Evolutionary conservation across 2,329 filamentous ascomycete species (phyloP).

Genomic region (Thielaviopsis euricoi): DNA sequence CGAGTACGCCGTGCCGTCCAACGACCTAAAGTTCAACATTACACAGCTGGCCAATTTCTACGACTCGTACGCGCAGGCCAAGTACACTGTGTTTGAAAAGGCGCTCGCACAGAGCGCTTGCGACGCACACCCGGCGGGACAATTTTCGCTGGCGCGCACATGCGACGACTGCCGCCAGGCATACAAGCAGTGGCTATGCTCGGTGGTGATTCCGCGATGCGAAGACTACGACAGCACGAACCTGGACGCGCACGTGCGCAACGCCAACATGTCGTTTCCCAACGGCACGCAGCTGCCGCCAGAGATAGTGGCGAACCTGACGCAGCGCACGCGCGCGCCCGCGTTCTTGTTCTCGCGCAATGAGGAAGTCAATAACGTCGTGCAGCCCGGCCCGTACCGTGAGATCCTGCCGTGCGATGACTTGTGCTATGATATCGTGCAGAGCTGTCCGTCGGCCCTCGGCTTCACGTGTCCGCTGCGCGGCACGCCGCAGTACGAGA

Average conservation of each 20-base stretch:
- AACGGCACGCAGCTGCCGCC: conserved; percentile 43
- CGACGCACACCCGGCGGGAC: conserved; percentile 53
- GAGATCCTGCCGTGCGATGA: conserved; percentile 81
- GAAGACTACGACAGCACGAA: conserved; percentile 54
- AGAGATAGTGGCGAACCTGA: conserved; percentile 14
- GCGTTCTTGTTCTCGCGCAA: conserved; percentile 45
- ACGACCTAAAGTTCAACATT: conserved; percentile 44
- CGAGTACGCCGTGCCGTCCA: conserved; percentile 81
- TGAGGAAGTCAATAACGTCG: conserved; percentile 48
- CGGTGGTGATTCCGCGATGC: conserved; percentile 82
- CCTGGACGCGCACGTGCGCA: conserved; percentile 37
- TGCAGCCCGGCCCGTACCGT: conserved; percentile 80
- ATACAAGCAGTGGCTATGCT: conserved; percentile 93
- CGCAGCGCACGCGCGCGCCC: conserved; percentile 17
- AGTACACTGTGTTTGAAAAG: conserved; percentile 66
- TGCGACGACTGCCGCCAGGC: conserved; percentile 63
- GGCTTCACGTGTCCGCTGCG: conserved; percentile 56
- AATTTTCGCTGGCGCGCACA: conserved; percentile 63
- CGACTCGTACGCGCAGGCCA: conserved; percentile 52
- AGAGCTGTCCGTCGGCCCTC: conserved; percentile 64
- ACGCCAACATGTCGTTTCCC: conserved; percentile 52
- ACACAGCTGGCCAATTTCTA: conserved; percentile 54
- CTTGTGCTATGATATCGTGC: conserved; percentile 71
- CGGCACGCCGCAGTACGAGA: conserved; percentile 19
- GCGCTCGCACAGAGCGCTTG: conserved; percentile 75